A percentile compares a stretch with the other conserved stretches of the same genome.
Conservation (phyloP, 1,284 basidiomycete genomes). For the Neonothopanus nambi region DNA sequence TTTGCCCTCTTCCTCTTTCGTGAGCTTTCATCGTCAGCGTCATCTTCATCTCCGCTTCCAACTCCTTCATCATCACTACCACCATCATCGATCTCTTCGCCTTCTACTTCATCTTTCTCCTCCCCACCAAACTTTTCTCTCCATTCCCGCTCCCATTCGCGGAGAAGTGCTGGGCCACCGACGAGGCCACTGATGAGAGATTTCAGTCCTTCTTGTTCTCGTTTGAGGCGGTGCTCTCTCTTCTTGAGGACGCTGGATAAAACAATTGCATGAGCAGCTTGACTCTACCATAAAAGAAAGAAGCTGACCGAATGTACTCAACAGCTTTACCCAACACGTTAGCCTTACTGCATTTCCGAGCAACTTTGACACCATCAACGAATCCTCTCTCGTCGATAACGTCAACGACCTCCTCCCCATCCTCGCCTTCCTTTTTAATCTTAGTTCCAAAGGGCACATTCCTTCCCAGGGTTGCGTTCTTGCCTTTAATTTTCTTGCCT, state of each 20-base stretch:
- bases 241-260: conserved; percentile 65
- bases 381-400: conserved; percentile 74
- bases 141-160: conserved; percentile 79
- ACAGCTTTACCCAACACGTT: conserved; percentile 82
- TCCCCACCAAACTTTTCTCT: conserved; percentile 67
- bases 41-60: conserved; percentile 56
- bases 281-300: not conserved
- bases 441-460: conserved; percentile 31
- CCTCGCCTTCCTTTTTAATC: conserved; percentile 32
- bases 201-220: conserved; percentile 72
- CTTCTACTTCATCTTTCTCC: conserved; percentile 70
- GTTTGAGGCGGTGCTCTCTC: conserved; percentile 66
- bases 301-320: conserved; percentile 65
- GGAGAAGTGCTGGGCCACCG: conserved; percentile 65
- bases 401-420: conserved; percentile 40
- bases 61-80: conserved; percentile 57
- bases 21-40: conserved; percentile 47
- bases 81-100: conserved; percentile 49
- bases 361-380: conserved; percentile 81
- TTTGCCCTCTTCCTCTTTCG: conserved; percentile 62
- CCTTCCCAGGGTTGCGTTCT: conserved; percentile 44
- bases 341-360: conserved; percentile 81
- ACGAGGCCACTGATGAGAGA: conserved; percentile 66
- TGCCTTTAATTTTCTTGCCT: conserved; percentile 44
- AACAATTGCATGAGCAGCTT: conserved; percentile 1